Evolutionary conservation across 2,329 filamentous ascomycete genomes (phyloP).

Genomic region (Fusarium sororula): DNA sequence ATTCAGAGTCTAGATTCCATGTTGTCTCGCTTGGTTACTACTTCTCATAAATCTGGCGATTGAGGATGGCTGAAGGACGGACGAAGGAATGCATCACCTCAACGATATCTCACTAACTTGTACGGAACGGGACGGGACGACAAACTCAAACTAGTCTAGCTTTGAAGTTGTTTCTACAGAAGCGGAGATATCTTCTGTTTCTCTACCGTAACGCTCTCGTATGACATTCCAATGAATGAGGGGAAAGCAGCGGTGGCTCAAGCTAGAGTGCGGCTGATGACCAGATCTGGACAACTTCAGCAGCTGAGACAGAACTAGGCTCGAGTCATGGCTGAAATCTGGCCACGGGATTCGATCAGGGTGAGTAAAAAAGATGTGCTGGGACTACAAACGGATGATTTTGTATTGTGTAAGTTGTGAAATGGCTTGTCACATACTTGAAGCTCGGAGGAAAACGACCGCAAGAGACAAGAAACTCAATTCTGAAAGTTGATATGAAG

Average conservation of each 20-base stretch:
- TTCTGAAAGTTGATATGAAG: neutral
- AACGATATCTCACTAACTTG: neutral
- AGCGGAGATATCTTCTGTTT: neutral
- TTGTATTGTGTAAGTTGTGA: neutral
- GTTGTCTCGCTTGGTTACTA: neutral
- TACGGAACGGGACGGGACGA: neutral
- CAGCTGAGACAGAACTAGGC: neutral
- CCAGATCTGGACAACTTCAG: neutral
- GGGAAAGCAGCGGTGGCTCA: neutral
- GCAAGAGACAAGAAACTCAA: neutral
- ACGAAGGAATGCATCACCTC: neutral
- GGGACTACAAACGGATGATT: neutral
- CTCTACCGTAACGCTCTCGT: neutral
- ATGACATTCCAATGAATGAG: neutral
- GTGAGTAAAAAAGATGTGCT: neutral
- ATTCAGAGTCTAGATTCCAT: neutral
- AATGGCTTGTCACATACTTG: neutral
- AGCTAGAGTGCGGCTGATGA: neutral
- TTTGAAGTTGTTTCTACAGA: neutral
- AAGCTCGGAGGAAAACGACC: neutral
- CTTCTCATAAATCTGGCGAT: neutral
- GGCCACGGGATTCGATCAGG: neutral
- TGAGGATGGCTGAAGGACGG: neutral
- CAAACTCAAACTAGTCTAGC: neutral
- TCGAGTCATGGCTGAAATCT: neutral